Evolutionary conservation across 1,139 yeast genomes (phyloP).

Genomic region (Geotrichum europaeum): DNA sequence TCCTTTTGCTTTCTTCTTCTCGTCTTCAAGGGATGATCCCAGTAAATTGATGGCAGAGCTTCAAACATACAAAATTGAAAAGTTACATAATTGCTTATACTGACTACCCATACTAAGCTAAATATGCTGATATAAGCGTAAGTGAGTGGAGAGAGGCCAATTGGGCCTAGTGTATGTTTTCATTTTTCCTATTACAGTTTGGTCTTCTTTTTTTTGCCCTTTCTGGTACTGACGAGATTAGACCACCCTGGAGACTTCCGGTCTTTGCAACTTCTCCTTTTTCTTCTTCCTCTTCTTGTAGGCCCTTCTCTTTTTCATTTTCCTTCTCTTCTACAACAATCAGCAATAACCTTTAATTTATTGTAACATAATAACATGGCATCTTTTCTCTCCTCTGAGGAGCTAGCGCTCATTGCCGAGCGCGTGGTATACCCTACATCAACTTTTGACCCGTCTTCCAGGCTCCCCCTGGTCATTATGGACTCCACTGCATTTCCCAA

Average conservation of each 20-base stretch:
- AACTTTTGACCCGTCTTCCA: conserved; percentile 53
- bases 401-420: conserved; percentile 22
- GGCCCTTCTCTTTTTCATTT: background rate
- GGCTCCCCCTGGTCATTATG: conserved; percentile 61
- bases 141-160: too few species aligned
- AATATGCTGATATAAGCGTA: too few species aligned
- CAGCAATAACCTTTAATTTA: background rate
- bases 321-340: background rate
- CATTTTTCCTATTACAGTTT: background rate
- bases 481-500: conserved; percentile 62
- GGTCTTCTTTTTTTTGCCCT: background rate
- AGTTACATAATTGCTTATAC: too few species aligned
- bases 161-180: background rate
- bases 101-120: too few species aligned
- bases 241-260: background rate
- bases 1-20: too few species aligned
- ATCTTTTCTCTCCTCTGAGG: conserved; percentile 2
- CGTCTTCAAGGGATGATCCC: too few species aligned
- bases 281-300: background rate
- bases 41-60: too few species aligned
- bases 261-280: background rate
- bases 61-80: too few species aligned
- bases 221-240: background rate
- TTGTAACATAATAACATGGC: background rate
- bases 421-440: conserved; percentile 55